phyloP scores from a whole-genome alignment of 2,329 filamentous ascomycete species.

The Beauveria brongniartii region DNA sequence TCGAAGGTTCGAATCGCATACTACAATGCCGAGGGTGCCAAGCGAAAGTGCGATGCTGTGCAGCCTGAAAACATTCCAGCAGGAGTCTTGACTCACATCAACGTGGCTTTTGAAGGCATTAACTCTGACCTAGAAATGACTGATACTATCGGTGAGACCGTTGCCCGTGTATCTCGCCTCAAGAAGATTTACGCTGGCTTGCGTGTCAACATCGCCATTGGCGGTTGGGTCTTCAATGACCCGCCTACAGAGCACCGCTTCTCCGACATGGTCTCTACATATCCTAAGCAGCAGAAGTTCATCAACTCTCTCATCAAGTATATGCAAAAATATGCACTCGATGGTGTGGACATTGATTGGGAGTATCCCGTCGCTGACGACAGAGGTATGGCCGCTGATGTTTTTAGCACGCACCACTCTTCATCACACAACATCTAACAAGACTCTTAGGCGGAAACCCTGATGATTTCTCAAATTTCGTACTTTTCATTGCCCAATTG shows the following conservation, averaged over 20 bases:
- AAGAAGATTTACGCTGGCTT: background rate
- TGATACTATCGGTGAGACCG: background rate
- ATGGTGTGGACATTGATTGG: conserved; percentile 25
- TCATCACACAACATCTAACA: background rate
- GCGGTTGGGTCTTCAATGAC: conserved; percentile 33
- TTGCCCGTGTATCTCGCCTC: background rate
- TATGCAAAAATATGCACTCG: conserved; percentile 21
- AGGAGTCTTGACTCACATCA: conserved; percentile 6
- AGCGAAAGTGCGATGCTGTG: conserved; percentile 4
- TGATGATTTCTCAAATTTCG: background rate
- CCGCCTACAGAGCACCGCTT: conserved; percentile 19
- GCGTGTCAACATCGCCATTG: conserved; percentile 17
- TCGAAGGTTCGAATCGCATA: background rate
- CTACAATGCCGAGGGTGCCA: conserved; percentile 2
- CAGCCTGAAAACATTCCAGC: conserved; percentile 8
- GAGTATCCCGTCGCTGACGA: conserved; percentile 18
- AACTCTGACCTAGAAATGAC: background rate
- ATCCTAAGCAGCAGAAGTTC: background rate
- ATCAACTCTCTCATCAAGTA: conserved; percentile 6
- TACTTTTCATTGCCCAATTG: background rate
- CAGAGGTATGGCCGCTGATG: background rate
- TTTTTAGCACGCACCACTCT: background rate
- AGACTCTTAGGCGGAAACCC: background rate
- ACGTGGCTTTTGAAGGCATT: conserved; percentile 9
- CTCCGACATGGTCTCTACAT: background rate